phyloP scores from a whole-genome alignment of 2,329 filamentous ascomycete genomes.

The Tothia fuscella region DNA sequence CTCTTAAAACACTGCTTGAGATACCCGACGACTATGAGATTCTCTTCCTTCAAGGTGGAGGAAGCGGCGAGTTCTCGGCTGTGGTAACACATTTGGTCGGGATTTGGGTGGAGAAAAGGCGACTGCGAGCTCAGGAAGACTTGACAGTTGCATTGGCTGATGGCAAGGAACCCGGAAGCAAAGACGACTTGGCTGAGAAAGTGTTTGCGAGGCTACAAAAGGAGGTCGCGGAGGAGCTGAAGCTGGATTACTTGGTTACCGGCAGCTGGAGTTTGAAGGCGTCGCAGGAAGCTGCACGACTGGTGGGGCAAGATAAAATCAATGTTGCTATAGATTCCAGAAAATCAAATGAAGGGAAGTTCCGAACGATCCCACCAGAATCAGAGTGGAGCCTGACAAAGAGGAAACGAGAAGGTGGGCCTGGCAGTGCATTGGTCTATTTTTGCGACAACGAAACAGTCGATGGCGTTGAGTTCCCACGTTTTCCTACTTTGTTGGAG shows the following conservation, averaged over 20 bases:
- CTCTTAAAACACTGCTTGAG: conserved; percentile 61
- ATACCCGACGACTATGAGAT: conserved; percentile 81
- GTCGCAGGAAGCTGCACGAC: conserved; percentile 64
- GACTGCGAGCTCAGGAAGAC: conserved; percentile 45
- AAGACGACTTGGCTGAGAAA: conserved; percentile 42
- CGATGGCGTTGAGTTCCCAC: conserved; percentile 81
- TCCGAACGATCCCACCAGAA: conserved; percentile 70
- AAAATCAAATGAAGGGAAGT: conserved; percentile 61
- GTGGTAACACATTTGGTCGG: conserved; percentile 74
- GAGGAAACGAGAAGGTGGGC: conserved; percentile 44
- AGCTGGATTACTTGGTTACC: conserved; percentile 81
- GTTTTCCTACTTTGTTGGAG: conserved; percentile 54
- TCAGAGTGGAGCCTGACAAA: conserved; percentile 59
- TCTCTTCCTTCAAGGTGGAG: conserved; percentile 78
- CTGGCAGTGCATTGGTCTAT: conserved; percentile 60
- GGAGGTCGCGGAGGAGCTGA: conserved; percentile 57
- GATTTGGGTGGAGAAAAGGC: conserved; percentile 65
- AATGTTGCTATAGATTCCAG: conserved; percentile 63
- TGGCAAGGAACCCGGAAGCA: conserved; percentile 29
- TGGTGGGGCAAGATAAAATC: conserved; percentile 67
- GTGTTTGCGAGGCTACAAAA: conserved; percentile 49
- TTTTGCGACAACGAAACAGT: conserved; percentile 92
- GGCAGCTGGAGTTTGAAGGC: conserved; percentile 88
- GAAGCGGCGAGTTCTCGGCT: conserved; percentile 74
- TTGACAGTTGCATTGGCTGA: conserved; percentile 29